These are phyloP conservation scores for Hymenoscyphus salicellus DNA, from an alignment of 2,329 filamentous ascomycete genomes.

Conservation along the genomic window DNA sequence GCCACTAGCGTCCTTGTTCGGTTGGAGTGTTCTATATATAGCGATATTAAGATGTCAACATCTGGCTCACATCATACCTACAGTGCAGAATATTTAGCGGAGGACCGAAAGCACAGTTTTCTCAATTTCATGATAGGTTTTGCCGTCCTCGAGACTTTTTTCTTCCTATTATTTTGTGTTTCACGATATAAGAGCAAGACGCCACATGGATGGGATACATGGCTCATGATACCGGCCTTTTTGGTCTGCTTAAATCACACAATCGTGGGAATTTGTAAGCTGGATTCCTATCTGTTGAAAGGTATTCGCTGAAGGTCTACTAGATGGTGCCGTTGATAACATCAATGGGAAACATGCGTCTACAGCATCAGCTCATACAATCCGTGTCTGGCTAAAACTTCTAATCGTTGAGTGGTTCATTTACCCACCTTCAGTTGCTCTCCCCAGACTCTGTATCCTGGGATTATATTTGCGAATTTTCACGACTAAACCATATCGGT, in stretches of 20 bases:
- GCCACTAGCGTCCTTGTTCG: not conserved
- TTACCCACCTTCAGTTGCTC: constrained; percentile 12
- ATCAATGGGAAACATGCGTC: not conserved
- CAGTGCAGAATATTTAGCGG: not conserved
- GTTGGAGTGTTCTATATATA: too few species aligned
- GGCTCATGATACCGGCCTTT: not conserved
- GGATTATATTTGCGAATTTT: constrained; percentile 22
- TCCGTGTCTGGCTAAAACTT: not conserved
- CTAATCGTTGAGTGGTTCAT: not conserved
- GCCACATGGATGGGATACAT: not conserved
- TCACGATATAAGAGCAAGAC: not conserved
- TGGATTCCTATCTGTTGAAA: not conserved
- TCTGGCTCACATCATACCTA: not conserved
- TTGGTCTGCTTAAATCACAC: not conserved
- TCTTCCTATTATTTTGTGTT: not conserved
- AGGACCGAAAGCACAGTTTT: not conserved
- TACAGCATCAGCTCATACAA: not conserved
- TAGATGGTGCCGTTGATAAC: not conserved
- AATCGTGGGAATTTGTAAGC: not conserved
- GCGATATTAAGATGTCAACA: not conserved
- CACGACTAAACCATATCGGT: constrained; percentile 14
- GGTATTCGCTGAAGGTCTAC: not conserved
- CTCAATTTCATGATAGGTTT: not conserved
- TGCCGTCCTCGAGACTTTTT: not conserved
- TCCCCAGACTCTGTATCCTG: constrained; percentile 21